Evolutionary conservation across 176 grass and related monocot species (phyloP), one percentile per base, ranked within the genome.

Genomic region (Cenchrus americanus): DNA sequence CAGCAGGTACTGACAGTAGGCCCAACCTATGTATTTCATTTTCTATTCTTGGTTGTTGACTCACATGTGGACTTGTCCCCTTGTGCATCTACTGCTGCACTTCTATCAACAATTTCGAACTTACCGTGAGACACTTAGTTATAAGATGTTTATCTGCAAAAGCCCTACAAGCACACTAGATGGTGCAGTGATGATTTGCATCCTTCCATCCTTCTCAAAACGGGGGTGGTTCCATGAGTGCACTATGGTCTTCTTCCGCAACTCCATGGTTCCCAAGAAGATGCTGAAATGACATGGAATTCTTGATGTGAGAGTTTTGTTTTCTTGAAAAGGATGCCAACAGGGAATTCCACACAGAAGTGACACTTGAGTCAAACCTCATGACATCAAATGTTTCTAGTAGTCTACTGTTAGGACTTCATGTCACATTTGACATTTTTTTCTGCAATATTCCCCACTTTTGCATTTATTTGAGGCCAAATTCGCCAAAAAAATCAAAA

Each of bases 1-100:
- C 93, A 93, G 80, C 93, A 93, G 90, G 94, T 93, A 76, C 62
- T 48, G n/a, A 64, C 54, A 65, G 34, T 58, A 41, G 49, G 12
- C 42, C 19, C 82, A 67, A 53, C 42, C 26, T 64, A 53, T 62
- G 79, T 21, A 3, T 72, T 77, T 83, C 3, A 26, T 66, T 12
- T 80, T 88, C 50, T 68, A 24, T 49, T 49, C 58, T 79, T 84
- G 24, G 4, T 41, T 61, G 62, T 61, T 76, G 58, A 21, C 58
- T 77, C 48, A 66, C 43, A 8, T 80, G n/a, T 71, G 60, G 68
- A 54, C 62, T 72, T 73, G 18, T 8, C 21, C 6, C 5, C 5
- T 82, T 55, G 9, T 19, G 24, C 88, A 30, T 66, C 52, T 80
- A 75, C 32, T 12, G 10, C 13, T 54, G 43, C 12, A 75, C 6